These are phyloP conservation scores for Testicularia cyperi DNA, from an alignment of 1,284 basidiomycete genomes.

Conservation along the genomic window DNA sequence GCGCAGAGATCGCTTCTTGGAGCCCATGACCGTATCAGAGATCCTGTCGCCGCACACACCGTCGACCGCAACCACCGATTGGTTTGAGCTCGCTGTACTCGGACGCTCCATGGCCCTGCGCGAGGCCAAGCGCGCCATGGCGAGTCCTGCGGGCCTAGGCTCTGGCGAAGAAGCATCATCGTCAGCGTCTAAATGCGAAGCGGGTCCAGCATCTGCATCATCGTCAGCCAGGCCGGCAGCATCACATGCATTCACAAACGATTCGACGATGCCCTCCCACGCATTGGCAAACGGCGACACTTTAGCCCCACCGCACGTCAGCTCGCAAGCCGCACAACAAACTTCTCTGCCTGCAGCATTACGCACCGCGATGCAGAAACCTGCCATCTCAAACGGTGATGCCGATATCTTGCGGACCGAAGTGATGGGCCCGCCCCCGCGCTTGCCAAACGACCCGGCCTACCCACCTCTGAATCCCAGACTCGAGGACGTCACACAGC, in stretches of 20 bases:
- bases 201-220: background rate
- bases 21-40: conserved; percentile 27
- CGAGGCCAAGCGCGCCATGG: conserved; percentile 20
- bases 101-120: conserved; percentile 10
- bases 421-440: conserved; percentile 40
- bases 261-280: too few relatives aligned
- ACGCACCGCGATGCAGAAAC: too few relatives aligned
- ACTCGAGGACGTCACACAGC: conserved; percentile 3
- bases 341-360: too few relatives aligned
- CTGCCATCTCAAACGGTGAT: too few relatives aligned
- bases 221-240: too few relatives aligned
- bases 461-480: conserved; percentile 39
- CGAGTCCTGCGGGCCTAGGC: background rate
- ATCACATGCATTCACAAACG: too few relatives aligned
- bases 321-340: too few relatives aligned
- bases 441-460: conserved; percentile 15
- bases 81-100: conserved; percentile 27
- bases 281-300: conserved; percentile 1
- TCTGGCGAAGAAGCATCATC: background rate
- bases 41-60: conserved; percentile 15
- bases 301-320: too few relatives aligned
- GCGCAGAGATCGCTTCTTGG: too few relatives aligned
- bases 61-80: conserved; percentile 12
- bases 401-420: conserved; percentile 29
- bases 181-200: background rate